Evolutionary conservation across 768 basidiomycete species (phyloP).

Genomic region (Mycena filopes): DNA sequence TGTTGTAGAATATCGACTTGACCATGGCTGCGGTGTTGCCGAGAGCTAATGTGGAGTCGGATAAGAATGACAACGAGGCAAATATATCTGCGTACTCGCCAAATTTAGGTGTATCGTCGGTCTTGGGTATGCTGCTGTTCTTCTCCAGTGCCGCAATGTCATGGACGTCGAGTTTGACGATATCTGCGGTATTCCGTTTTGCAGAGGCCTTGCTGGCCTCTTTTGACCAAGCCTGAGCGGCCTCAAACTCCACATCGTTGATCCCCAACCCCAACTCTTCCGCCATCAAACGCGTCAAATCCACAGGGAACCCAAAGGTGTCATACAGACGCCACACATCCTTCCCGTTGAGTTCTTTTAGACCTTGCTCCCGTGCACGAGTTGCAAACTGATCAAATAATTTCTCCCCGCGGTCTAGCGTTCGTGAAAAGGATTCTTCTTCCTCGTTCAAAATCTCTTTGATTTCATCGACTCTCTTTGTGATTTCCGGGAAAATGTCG

Average conservation of each 20-base stretch:
- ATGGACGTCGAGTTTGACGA: constrained; percentile 94
- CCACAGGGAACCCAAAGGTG: constrained; percentile 98
- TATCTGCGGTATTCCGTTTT: constrained; percentile 74
- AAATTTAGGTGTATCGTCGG: constrained; percentile 93
- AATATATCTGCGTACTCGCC: constrained; percentile 58
- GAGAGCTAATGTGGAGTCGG: constrained; percentile 58
- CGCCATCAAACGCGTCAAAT: constrained; percentile 96
- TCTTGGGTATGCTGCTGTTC: constrained; percentile 82
- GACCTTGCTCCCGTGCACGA: constrained; percentile 69
- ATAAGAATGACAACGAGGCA: not conserved
- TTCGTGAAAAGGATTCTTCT: constrained; percentile 97
- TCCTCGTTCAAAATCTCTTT: constrained; percentile 98
- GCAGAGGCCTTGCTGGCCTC: constrained; percentile 89
- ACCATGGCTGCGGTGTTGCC: constrained; percentile 82
- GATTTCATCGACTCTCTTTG: constrained; percentile 81
- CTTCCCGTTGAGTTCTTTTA: constrained; percentile 80
- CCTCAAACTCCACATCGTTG: constrained; percentile 90
- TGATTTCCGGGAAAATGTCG: constrained; percentile 92
- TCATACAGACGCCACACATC: constrained; percentile 99
- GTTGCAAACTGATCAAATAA: constrained; percentile 90
- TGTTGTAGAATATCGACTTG: constrained; percentile 87
- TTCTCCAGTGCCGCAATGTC: constrained; percentile 90
- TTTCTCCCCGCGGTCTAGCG: constrained; percentile 95
- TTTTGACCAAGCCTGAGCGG: constrained; percentile 87
- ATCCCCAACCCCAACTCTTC: constrained; percentile 88